phyloP scores from a whole-genome alignment of 2,329 filamentous ascomycete species.

The Penicillium verrucosum region DNA sequence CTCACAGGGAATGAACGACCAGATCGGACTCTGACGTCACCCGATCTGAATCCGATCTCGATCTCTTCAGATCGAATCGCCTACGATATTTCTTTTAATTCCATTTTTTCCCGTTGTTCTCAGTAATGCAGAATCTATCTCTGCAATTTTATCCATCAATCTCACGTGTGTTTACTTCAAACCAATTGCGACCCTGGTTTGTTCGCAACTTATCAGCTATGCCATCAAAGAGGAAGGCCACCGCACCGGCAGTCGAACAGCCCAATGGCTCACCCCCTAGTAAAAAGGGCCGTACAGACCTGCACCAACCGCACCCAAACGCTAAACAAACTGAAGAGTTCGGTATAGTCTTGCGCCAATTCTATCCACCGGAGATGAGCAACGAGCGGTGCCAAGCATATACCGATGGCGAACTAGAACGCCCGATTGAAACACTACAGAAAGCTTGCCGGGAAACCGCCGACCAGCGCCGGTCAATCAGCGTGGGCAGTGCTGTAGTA shows the following conservation, averaged over 20 bases:
- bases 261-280: slow-evolving; percentile 8
- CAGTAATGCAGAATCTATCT: not conserved
- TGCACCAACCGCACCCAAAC: slow-evolving; percentile 30
- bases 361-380: slow-evolving; percentile 83
- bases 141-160: not conserved
- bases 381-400: slow-evolving; percentile 75
- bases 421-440: slow-evolving; percentile 69
- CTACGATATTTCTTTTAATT: not conserved
- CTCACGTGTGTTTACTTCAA: not conserved
- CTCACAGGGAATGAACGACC: not conserved
- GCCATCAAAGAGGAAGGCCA: slow-evolving; percentile 29
- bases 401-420: slow-evolving; percentile 63
- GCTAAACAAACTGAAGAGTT: slow-evolving; percentile 47
- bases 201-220: slow-evolving; percentile 11
- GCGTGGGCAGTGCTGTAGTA: slow-evolving; percentile 62
- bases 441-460: slow-evolving; percentile 61
- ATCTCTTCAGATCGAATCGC: not conserved
- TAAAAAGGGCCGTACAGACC: slow-evolving; percentile 20
- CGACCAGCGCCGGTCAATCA: slow-evolving; percentile 50
- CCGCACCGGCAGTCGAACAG: slow-evolving; percentile 7
- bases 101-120: not conserved
- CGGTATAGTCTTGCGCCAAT: slow-evolving; percentile 68
- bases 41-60: not conserved
- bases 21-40: slow-evolving; percentile 5
- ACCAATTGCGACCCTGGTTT: not conserved